Evolutionary conservation across 768 basidiomycete species (phyloP).

Genomic region (Suillus fuscotomentosus): DNA sequence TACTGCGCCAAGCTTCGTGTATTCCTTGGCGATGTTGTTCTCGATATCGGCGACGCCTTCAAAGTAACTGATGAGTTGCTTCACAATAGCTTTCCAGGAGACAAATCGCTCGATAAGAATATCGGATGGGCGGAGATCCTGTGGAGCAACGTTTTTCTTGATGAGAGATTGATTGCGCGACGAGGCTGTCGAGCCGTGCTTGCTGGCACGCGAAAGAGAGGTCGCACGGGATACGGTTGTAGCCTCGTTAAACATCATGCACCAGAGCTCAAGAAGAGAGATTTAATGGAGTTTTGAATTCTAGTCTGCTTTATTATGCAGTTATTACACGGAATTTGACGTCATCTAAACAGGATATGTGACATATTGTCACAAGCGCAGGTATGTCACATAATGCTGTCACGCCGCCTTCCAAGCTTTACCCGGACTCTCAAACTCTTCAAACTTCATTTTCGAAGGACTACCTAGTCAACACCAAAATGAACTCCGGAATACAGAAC

Average conservation of each 20-base stretch:
- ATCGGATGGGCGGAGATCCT: conserved; percentile 90
- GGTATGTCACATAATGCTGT: conserved; percentile 13
- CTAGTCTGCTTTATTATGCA: neutral
- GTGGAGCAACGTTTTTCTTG: conserved; percentile 89
- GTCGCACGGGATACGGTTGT: conserved; percentile 66
- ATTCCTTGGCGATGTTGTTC: conserved; percentile 89
- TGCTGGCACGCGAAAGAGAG: conserved; percentile 64
- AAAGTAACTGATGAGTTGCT: conserved; percentile 92
- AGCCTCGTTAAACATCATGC: conserved; percentile 38
- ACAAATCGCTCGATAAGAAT: conserved; percentile 94
- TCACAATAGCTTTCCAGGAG: conserved; percentile 95
- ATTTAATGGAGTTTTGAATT: neutral
- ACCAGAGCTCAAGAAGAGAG: neutral
- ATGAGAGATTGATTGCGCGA: conserved; percentile 86
- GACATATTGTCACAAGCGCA: conserved; percentile 23
- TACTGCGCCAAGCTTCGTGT: conserved; percentile 90
- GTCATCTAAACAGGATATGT: conserved; percentile 17
- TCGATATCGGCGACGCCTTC: conserved; percentile 88
- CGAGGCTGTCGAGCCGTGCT: conserved; percentile 59
- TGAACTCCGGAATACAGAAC: conserved; percentile 79
- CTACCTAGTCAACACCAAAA: conserved; percentile 32
- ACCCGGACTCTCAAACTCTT: conserved; percentile 4
- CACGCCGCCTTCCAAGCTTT: conserved; percentile 7
- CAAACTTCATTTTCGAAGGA: conserved; percentile 10
- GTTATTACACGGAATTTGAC: neutral